Evolutionary conservation across 1,139 yeast genomes (phyloP).

Genomic region (Debaryomyces singareniensis): DNA sequence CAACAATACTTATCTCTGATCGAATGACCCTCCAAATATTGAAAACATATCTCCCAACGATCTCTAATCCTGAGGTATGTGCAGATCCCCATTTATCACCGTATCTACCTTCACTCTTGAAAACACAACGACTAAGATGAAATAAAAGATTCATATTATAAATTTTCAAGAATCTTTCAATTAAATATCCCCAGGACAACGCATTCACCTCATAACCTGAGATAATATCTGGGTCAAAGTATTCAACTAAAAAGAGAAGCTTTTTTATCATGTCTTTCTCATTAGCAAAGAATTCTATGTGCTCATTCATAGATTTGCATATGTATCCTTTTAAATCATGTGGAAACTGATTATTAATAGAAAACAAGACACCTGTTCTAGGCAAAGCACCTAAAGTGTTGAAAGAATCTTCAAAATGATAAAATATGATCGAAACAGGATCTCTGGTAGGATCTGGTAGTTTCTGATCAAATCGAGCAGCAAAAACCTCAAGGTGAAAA

Average conservation of each 20-base stretch:
- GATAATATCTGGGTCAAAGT: conserved; percentile 79
- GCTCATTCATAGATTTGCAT: background rate
- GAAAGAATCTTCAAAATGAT: conserved; percentile 50
- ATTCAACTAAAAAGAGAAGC: conserved; percentile 49
- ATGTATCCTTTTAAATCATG: conserved; percentile 1
- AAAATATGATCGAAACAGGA: conserved; percentile 52
- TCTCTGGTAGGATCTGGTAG: conserved; percentile 67
- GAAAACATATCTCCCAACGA: conserved; percentile 76
- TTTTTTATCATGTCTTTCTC: conserved; percentile 55
- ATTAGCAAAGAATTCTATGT: conserved; percentile 29
- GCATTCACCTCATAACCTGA: conserved; percentile 81
- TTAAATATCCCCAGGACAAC: conserved; percentile 82
- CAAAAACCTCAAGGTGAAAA: conserved; percentile 63
- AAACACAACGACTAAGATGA: conserved; percentile 37
- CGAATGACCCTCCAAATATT: conserved; percentile 80
- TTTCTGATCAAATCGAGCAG: conserved; percentile 37
- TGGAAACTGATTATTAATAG: conserved; percentile 7
- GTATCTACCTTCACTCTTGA: conserved; percentile 44
- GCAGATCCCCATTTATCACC: conserved; percentile 80
- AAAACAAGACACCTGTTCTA: conserved; percentile 13
- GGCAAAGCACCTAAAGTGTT: conserved; percentile 1
- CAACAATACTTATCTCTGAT: conserved; percentile 54
- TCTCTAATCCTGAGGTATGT: conserved; percentile 61
- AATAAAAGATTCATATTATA: conserved; percentile 49
- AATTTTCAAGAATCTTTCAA: conserved; percentile 51